These are phyloP conservation scores for Salinomyces thailandicus DNA, from an alignment of 2,329 filamentous ascomycete species.

Conservation along the genomic window DNA sequence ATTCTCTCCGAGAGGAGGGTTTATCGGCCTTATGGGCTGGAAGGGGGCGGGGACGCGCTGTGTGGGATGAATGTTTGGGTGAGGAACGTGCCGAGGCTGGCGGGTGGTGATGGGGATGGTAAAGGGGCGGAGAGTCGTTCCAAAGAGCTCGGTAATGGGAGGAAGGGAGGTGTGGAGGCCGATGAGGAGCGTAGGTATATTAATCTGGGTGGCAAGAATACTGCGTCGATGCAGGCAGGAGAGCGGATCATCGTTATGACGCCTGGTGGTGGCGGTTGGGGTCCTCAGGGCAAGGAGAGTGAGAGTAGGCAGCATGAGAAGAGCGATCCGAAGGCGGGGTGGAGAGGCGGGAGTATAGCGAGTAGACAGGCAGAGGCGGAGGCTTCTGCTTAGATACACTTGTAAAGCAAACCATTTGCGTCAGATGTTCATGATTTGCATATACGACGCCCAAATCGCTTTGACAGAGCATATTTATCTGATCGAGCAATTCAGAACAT, in stretches of 20 bases:
- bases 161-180: conserved; percentile 8
- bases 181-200: conserved; percentile 40
- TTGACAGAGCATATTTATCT: too few species aligned
- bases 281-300: conserved; percentile 48
- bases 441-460: too few species aligned
- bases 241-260: conserved; percentile 70
- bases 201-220: conserved; percentile 71
- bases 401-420: too few species aligned
- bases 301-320: conserved; percentile 30
- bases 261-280: conserved; percentile 73
- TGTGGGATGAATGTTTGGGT: conserved; percentile 86
- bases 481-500: too few species aligned
- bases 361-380: conserved; percentile 44
- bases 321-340: conserved; percentile 49
- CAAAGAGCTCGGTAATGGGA: conserved; percentile 4
- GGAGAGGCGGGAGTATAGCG: conserved; percentile 51
- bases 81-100: conserved; percentile 45
- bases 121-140: conserved; percentile 3
- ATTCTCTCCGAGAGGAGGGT: conserved; percentile 71
- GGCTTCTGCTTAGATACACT: conserved; percentile 29
- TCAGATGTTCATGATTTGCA: too few species aligned
- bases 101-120: conserved; percentile 22
- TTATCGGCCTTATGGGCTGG: conserved; percentile 69
- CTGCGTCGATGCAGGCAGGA: conserved; percentile 62
- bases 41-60: conserved; percentile 67